phyloP scores from a whole-genome alignment of 768 basidiomycete species.

The Pisolithus albus region DNA sequence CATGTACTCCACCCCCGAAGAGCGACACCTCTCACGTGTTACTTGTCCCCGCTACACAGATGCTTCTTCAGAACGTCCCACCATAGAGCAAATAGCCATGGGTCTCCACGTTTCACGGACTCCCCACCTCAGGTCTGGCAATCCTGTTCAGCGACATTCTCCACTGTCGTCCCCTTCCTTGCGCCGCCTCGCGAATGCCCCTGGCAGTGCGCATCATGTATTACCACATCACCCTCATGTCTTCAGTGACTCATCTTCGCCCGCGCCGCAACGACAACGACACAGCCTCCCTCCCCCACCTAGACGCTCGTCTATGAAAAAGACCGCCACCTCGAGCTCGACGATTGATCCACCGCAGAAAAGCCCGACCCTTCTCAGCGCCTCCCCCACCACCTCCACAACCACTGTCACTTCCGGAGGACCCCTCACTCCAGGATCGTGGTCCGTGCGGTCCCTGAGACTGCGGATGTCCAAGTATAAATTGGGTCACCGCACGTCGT shows the following conservation, averaged over 20 bases:
- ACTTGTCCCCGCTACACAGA: conserved; percentile 34
- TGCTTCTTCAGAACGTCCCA: conserved; percentile 43
- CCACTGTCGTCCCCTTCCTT: conserved; percentile 11
- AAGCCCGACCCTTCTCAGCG: conserved; percentile 8
- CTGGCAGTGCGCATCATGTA: conserved; percentile 18
- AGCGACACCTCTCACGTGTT: conserved; percentile 31
- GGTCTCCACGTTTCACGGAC: conserved; percentile 72
- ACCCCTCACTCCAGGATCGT: conserved; percentile 19
- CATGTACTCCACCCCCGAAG: conserved; percentile 39
- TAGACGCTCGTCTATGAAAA: conserved; percentile 60
- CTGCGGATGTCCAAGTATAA: conserved; percentile 49
- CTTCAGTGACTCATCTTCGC: conserved; percentile 13
- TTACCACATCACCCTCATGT: conserved; percentile 23
- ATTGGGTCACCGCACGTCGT: conserved; percentile 35
- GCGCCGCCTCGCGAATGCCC: conserved; percentile 17
- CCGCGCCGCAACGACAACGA: conserved; percentile 15
- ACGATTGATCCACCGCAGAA: conserved; percentile 17
- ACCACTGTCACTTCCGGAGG: conserved; percentile 33
- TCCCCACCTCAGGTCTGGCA: conserved; percentile 51
- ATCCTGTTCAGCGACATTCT: conserved; percentile 15
- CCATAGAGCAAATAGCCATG: conserved; percentile 75
- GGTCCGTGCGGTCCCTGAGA: conserved; percentile 35
- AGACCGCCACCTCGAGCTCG: conserved; percentile 28
- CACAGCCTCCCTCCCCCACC: conserved; percentile 48
- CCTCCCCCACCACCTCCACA: conserved; percentile 23